Evolutionary conservation across 2,329 filamentous ascomycete species (phyloP).

Genomic region (Xylaria digitata): DNA sequence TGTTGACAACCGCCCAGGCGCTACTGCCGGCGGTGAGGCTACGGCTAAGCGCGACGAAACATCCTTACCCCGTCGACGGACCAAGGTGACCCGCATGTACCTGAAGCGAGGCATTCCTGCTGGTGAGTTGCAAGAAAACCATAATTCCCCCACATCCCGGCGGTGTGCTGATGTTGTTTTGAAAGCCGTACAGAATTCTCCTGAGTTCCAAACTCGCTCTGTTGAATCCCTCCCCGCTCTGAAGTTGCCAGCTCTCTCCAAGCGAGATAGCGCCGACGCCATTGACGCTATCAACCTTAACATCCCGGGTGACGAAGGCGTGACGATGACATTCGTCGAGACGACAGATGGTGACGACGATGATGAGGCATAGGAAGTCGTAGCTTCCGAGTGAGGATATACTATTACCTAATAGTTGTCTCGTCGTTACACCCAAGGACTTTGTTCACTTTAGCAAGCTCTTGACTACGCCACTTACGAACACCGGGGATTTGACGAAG

Average conservation of each 20-base stretch:
- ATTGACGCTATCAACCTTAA: slow-evolving; percentile 60
- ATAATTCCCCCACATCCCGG: not conserved
- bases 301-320: slow-evolving; percentile 56
- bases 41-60: slow-evolving; percentile 43
- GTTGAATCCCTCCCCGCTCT: slow-evolving; percentile 42
- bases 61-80: slow-evolving; percentile 52
- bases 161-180: slow-evolving; percentile 41
- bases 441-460: not conserved
- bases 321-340: slow-evolving; percentile 61
- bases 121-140: slow-evolving; percentile 50
- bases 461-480: not conserved
- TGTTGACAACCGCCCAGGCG: slow-evolving; percentile 49
- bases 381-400: slow-evolving; percentile 33
- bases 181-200: slow-evolving; percentile 47
- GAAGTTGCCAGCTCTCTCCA: slow-evolving; percentile 39
- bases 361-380: slow-evolving; percentile 46
- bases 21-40: slow-evolving; percentile 22
- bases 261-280: slow-evolving; percentile 45
- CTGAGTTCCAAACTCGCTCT: slow-evolving; percentile 43
- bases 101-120: slow-evolving; percentile 57
- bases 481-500: not conserved
- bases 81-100: slow-evolving; percentile 61
- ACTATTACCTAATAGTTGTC: slow-evolving; percentile 13
- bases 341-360: slow-evolving; percentile 47
- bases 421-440: not conserved